A percentile compares a stretch with the other conserved stretches of the same genome.
phyloP scores from a whole-genome alignment of 108 stramenopile genomes.

The Epithemia pelagica region DNA sequence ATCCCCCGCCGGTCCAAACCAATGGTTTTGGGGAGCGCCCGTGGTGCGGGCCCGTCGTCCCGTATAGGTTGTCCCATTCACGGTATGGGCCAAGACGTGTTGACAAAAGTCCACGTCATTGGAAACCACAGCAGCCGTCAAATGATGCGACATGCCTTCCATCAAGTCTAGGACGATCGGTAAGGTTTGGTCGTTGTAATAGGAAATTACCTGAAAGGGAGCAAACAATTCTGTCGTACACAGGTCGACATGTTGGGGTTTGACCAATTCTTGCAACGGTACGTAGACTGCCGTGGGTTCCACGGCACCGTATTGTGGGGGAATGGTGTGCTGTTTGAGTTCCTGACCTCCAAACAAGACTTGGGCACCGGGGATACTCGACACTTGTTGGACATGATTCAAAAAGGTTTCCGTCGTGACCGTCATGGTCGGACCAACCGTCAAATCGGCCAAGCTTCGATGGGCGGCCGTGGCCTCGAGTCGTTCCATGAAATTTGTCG shows the following conservation, averaged over 20 bases:
- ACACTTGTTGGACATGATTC: constrained; percentile 67
- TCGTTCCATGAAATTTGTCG: constrained; percentile 76
- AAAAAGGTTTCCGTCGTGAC: constrained; percentile 82
- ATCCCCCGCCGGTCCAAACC: constrained; percentile 96
- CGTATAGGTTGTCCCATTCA: constrained; percentile 97
- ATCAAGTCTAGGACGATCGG: constrained; percentile 75
- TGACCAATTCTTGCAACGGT: constrained; percentile 87
- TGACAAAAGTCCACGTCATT: constrained; percentile 85
- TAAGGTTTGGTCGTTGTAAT: constrained; percentile 77
- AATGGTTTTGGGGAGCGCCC: constrained; percentile 99
- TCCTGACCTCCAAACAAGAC: constrained; percentile 91
- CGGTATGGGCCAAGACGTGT: constrained; percentile 84
- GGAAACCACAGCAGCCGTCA: constrained; percentile 96
- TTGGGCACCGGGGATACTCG: constrained; percentile 78
- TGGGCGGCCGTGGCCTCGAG: constrained; percentile 68
- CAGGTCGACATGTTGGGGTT: constrained; percentile 67
- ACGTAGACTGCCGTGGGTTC: constrained; percentile 97
- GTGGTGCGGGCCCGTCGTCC: constrained; percentile 96
- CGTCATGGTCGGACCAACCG: constrained; percentile 92
- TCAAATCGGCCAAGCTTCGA: constrained; percentile 79
- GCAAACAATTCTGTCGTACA: constrained; percentile 93
- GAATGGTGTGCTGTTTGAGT: constrained; percentile 79
- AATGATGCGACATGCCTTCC: constrained; percentile 92
- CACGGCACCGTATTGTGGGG: constrained; percentile 88
- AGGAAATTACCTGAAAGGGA: constrained; percentile 94